Conservation (phyloP, 192 early-diverging fungal species). For the Coemansia sp. region DNA sequence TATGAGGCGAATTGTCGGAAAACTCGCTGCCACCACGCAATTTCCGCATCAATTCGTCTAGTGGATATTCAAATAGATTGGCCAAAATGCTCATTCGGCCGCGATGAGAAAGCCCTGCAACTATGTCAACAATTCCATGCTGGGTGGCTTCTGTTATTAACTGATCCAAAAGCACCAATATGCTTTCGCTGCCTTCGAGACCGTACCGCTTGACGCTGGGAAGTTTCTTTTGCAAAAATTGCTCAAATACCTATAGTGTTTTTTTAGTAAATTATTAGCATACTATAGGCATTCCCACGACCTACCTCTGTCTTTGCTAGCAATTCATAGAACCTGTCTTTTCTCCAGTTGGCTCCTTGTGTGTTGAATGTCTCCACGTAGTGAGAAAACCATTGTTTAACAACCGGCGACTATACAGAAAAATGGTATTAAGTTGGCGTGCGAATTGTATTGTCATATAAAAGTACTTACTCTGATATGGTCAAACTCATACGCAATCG, state of each 20-base stretch:
- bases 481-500: constrained; percentile 90
- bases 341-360: constrained; percentile 35
- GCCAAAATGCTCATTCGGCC: constrained; percentile 88
- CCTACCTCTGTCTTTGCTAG: constrained; percentile 31
- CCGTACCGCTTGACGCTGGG: constrained; percentile 95
- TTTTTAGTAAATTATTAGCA: background rate
- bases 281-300: background rate
- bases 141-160: constrained; percentile 61
- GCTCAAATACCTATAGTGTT: constrained; percentile 73
- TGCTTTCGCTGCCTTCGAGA: constrained; percentile 91
- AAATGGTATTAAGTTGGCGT: too few relatives aligned
- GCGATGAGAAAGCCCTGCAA: constrained; percentile 91
- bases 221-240: constrained; percentile 93
- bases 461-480: constrained; percentile 65
- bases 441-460: background rate
- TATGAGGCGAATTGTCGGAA: constrained; percentile 65
- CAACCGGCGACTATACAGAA: constrained; percentile 56
- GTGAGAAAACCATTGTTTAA: constrained; percentile 81
- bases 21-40: constrained; percentile 92
- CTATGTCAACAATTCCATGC: constrained; percentile 70
- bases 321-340: constrained; percentile 63
- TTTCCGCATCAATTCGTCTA: constrained; percentile 82
- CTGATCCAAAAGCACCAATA: constrained; percentile 85
- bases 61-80: constrained; percentile 73
- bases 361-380: constrained; percentile 64